These are phyloP conservation scores for Trichoderma parareesei DNA, from an alignment of 495 filamentous ascomycete genomes.

Conservation along the genomic window DNA sequence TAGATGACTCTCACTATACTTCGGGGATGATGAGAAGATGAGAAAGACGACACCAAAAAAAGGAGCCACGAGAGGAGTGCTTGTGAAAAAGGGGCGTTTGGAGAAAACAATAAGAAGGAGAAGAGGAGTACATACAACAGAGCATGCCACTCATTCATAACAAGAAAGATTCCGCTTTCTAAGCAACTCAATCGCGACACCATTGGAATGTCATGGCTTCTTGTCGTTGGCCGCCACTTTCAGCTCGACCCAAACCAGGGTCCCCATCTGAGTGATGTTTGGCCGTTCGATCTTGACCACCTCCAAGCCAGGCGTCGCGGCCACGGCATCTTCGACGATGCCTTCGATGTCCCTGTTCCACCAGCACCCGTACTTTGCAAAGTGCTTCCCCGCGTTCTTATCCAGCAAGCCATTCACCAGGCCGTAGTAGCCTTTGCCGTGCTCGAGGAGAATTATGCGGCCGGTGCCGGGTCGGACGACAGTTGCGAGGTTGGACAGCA, in stretches of 20 bases:
- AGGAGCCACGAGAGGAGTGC: not conserved
- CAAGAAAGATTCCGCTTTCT: not conserved
- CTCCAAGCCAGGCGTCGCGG: conserved; percentile 67
- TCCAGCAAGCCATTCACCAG: conserved; percentile 79
- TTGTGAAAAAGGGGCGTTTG: not conserved
- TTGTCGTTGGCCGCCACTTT: conserved; percentile 20
- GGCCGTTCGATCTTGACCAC: conserved; percentile 59
- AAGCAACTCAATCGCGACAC: not conserved
- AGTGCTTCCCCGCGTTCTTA: conserved; percentile 66
- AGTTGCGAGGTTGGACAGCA: conserved; percentile 53
- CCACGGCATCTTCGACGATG: conserved; percentile 48
- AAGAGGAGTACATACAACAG: conserved; percentile 1
- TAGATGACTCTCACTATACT: conserved; percentile 5
- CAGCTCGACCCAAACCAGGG: conserved; percentile 40
- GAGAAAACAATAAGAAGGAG: not conserved
- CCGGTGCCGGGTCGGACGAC: conserved; percentile 49
- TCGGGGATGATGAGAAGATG: not conserved
- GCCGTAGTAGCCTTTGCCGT: conserved; percentile 69
- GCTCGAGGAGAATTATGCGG: conserved; percentile 79
- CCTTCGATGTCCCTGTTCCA: conserved; percentile 87
- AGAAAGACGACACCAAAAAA: not conserved
- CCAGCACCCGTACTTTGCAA: conserved; percentile 85
- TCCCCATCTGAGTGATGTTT: conserved; percentile 62
- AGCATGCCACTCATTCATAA: conserved; percentile 2
- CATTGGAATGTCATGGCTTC: not conserved